Base-by-base conservation (phyloP, 305 asterid genomes). In the Rubia tinctorum region DNA sequence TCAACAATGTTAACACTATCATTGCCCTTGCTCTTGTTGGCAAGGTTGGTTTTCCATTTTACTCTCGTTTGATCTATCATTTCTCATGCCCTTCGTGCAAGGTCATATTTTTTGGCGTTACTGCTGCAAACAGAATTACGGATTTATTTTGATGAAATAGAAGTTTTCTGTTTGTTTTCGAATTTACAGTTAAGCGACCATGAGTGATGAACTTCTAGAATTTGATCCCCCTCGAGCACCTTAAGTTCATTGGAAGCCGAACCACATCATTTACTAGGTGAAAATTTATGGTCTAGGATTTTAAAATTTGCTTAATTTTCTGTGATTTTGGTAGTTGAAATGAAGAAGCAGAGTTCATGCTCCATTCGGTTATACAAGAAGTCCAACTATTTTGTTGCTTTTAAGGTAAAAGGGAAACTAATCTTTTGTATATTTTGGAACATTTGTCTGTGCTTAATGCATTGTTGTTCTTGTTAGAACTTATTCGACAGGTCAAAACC, bases 321-420 rank as follows among this genome's bases (percentile, higher is more conserved):
- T 69, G 63, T n/a, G 23, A 40, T 20, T 64, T 66, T 80, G 67
- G 71, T 43, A 72, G 99, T 95, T 78, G 96, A 92, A 86, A 76
- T 91, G 89, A 90, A 80, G 92, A 92, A 88, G 89, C 98, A 92
- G 87, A 89, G 87, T 87, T 68, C 90, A 68, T 89, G 98, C 82
- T 82, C 90, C 71, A 77, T 95, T 86, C 87, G 77, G 78, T 82
- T 95, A 73, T 76, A 83, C 62, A 95, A 92, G 89, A 86, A 88
- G 83, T 82, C 96, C 11, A 85, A 86, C 71, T 75, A 82, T 62
- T 66, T 76, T 83, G 96, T 92, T 71, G 98, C 99, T 53, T 95
- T 89, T 83, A 95, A 95, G 99, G 99, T 95, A 83, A 58, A 14
- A 43, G 12, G 10, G 10, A 53, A 56, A 23, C 51, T 42, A 43